phyloP scores from a whole-genome alignment of 148 eudicot genomes.

The Vaccinium corymbosum region DNA sequence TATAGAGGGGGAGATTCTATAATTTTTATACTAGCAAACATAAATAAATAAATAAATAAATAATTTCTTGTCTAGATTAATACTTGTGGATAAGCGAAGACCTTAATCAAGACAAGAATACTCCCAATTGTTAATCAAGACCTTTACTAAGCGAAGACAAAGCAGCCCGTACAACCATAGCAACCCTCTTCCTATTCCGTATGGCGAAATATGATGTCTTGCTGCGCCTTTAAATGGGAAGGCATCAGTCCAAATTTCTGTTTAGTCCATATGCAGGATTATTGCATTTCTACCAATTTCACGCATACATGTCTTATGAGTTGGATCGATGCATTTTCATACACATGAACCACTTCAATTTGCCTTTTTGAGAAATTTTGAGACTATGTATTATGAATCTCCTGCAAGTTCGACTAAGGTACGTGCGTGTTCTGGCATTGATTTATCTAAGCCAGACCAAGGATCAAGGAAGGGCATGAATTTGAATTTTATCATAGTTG shows the following conservation, averaged over 20 bases:
- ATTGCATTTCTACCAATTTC: neutral
- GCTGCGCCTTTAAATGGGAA: neutral
- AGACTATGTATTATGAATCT: neutral
- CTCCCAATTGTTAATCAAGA: neutral
- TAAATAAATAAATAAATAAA: neutral
- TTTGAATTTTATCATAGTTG: no score
- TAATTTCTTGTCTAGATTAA: neutral
- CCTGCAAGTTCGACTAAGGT: neutral
- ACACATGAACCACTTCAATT: neutral
- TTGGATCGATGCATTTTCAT: neutral
- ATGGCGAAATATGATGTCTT: neutral
- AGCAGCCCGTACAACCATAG: neutral
- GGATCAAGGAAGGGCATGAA: no score
- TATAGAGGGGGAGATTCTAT: neutral
- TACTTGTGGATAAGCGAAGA: neutral
- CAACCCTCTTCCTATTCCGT: neutral
- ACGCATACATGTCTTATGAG: neutral
- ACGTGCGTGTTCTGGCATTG: neutral
- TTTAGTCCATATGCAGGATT: neutral
- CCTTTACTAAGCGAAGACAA: neutral
- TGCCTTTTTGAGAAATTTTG: neutral
- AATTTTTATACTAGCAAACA: neutral
- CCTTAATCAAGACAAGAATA: no score
- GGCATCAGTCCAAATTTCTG: neutral
- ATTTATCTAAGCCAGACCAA: neutral